Conservation (phyloP, 257 asterid genomes). For the Solanum bukasovii region DNA sequence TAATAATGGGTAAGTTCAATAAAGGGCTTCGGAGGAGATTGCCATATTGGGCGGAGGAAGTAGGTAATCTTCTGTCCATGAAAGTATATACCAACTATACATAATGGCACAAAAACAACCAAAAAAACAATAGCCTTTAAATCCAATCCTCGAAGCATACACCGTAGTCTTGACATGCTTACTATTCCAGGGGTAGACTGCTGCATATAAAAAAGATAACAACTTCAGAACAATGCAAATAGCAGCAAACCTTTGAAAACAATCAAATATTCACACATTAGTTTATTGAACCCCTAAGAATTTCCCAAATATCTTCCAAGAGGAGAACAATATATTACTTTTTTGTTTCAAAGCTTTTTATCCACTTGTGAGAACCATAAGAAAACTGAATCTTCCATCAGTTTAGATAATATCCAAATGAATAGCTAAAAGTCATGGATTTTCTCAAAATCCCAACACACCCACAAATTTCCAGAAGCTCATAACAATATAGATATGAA, state of each 20-base stretch:
- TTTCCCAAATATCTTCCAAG: not conserved
- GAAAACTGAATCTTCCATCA: not conserved
- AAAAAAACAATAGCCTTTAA: slow-evolving; percentile 28
- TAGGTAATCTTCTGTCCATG: slow-evolving; percentile 64
- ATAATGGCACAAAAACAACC: slow-evolving; percentile 26
- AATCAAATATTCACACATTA: not conserved
- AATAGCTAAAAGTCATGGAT: not conserved
- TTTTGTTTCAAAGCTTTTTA: not conserved
- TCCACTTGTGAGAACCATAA: not conserved
- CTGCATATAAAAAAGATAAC: slow-evolving; percentile 9
- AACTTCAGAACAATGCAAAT: not conserved
- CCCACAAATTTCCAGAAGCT: not conserved
- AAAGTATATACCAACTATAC: slow-evolving; percentile 26
- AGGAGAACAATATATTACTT: not conserved
- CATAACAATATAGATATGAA: not conserved
- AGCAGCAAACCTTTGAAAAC: not conserved
- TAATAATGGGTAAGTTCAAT: slow-evolving; percentile 43
- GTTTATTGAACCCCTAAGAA: not conserved
- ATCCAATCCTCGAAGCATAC: slow-evolving; percentile 35
- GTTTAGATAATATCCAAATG: not conserved
- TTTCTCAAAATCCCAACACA: not conserved
- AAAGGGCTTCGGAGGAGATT: slow-evolving; percentile 65
- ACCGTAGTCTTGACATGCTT: slow-evolving; percentile 33
- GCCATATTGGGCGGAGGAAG: slow-evolving; percentile 63
- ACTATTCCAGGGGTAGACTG: slow-evolving; percentile 9